Base-by-base conservation (phyloP, 176 grass and related monocot genomes). In the Juncus effusus region DNA sequence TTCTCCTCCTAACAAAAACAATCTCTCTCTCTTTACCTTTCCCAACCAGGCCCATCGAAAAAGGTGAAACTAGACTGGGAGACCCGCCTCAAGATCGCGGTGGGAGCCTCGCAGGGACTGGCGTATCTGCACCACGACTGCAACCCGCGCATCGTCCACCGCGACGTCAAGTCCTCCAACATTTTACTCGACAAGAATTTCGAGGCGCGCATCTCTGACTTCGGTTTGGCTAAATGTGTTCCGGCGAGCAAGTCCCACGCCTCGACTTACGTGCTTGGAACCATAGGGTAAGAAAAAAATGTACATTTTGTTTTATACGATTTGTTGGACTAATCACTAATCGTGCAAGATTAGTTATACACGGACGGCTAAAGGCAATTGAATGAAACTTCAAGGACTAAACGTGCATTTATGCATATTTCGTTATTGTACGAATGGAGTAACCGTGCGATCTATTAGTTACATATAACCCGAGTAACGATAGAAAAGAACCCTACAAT, bases 11-110 rank as follows among this genome's bases (percentile, higher is more conserved):
- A n/a, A n/a, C n/a, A n/a, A n/a, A n/a, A n/a, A n/a, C n/a, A n/a
- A n/a, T n/a, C n/a, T n/a, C n/a, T n/a, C n/a, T n/a, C n/a, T n/a
- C n/a, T n/a, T n/a, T n/a, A n/a, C n/a, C n/a, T n/a, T n/a, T n/a
- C 3, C 42, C 7, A 4, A 45, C 42, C 73, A 99, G 95, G 95
- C 54, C 86, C 89, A 78, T 94, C 95, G 12, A 99, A 99, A 78
- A 99, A 99, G 53, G 89, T 94, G 60, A 99, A 94, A 40, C 88
- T 99, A 16, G 89, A 99, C 45, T 99, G 95, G 95, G 95, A 94
- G 36, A 90, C 83, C 11, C 69, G 95, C 1, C 78, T 99, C 64
- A 94, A 69, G 74, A 90, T 99, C 9, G 86, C 95, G 0, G 86
- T 94, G 1, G 89, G 95, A 6, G 89, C 95, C 16, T 85, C 95